phyloP scores from a whole-genome alignment of 2,329 filamentous ascomycete genomes.

The Trichoderma koningiopsis region DNA sequence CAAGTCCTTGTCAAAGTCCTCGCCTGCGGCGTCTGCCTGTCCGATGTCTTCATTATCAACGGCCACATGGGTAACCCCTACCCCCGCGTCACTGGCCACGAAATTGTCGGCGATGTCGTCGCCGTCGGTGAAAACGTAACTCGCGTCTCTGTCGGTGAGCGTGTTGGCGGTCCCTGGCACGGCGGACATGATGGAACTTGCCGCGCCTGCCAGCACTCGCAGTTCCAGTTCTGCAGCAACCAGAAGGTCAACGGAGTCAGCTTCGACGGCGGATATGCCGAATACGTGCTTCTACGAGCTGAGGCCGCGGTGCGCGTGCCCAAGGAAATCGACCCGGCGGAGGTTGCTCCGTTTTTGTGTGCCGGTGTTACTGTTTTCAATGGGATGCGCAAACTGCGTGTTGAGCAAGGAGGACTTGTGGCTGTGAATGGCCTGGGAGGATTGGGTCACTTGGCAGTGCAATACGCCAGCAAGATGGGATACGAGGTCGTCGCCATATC shows the following conservation, averaged over 20 bases:
- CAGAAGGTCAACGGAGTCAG: conserved; percentile 65
- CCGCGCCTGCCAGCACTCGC: conserved; percentile 61
- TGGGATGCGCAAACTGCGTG: conserved; percentile 56
- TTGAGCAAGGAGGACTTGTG: conserved; percentile 55
- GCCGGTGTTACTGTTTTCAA: conserved; percentile 67
- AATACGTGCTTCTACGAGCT: conserved; percentile 62
- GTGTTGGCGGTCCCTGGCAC: conserved; percentile 56
- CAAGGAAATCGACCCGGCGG: conserved; percentile 50
- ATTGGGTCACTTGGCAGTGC: conserved; percentile 74
- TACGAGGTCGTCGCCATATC: conserved; percentile 70
- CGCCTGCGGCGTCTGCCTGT: conserved; percentile 72
- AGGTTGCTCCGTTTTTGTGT: conserved; percentile 63
- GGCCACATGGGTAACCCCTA: conserved; percentile 57
- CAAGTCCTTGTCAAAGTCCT: conserved; percentile 71
- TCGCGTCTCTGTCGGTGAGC: conserved; percentile 61
- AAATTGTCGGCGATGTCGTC: conserved; percentile 66
- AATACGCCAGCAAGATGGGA: conserved; percentile 76
- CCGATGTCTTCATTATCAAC: conserved; percentile 52
- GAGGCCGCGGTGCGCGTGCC: conserved; percentile 64
- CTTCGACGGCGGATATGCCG: conserved; percentile 67
- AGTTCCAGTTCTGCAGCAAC: conserved; percentile 71
- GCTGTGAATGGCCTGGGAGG: conserved; percentile 72
- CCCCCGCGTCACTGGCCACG: conserved; percentile 69
- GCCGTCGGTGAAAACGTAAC: conserved; percentile 58
- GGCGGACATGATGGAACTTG: conserved; percentile 63